Evolutionary conservation across 2,329 filamentous ascomycete species (phyloP).

Genomic region (Aspergillus luchuensis): DNA sequence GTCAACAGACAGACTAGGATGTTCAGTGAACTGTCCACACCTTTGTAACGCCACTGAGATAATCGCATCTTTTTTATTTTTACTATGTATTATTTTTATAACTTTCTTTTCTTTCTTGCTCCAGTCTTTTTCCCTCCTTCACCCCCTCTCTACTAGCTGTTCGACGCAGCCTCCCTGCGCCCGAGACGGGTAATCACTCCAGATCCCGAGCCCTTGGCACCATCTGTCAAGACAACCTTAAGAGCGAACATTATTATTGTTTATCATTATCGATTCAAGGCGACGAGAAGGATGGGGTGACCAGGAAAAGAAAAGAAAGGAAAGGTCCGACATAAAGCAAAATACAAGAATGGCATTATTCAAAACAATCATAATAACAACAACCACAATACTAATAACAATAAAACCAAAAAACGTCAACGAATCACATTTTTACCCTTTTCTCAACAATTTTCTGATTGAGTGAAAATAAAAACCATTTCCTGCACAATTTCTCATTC

Average conservation of each 20-base stretch:
- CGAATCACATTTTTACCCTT: too few species aligned
- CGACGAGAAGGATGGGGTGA: constrained; percentile 1
- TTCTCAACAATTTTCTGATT: too few species aligned
- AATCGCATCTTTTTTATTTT: neutral
- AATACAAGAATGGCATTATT: too few species aligned
- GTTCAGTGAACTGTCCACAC: constrained; percentile 12
- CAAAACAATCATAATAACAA: too few species aligned
- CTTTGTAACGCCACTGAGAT: constrained; percentile 9
- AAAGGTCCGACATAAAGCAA: neutral
- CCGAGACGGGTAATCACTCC: constrained; percentile 17
- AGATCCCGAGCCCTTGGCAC: constrained; percentile 25
- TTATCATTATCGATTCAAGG: neutral
- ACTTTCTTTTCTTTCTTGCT: neutral
- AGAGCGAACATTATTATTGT: constrained; percentile 13
- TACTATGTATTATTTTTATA: neutral
- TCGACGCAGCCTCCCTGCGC: constrained; percentile 4
- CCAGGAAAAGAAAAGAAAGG: neutral
- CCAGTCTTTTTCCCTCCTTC: neutral
- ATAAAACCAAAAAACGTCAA: too few species aligned
- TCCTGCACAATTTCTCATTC: too few species aligned
- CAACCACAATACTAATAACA: too few species aligned
- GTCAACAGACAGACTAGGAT: neutral
- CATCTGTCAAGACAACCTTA: constrained; percentile 33
- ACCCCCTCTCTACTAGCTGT: neutral
- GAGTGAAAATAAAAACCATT: too few species aligned